Percentiles rank a stretch among this genome's conserved stretches.
These are phyloP conservation scores for Corinectria fuckeliana DNA, from an alignment of 2,329 filamentous ascomycete species.

Conservation along the genomic window DNA sequence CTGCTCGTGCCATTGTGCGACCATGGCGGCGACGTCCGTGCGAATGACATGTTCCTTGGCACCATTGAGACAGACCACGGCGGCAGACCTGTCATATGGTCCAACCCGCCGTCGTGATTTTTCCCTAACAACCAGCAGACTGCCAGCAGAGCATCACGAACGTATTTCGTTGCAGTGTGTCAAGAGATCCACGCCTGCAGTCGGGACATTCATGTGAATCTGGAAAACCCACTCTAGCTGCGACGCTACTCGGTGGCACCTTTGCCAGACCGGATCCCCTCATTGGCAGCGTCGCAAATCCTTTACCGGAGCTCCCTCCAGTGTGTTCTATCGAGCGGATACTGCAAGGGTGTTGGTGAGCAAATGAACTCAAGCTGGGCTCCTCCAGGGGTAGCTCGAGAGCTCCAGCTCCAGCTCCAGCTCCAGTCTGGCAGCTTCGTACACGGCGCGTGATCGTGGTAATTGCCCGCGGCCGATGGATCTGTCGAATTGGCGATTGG, in stretches of 20 bases:
- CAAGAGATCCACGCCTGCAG: not conserved
- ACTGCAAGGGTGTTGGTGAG: constrained; percentile 4
- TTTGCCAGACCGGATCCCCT: constrained; percentile 7
- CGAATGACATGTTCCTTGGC: constrained; percentile 33
- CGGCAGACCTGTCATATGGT: constrained; percentile 31
- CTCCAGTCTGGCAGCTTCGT: not conserved
- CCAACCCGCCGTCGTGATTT: not conserved
- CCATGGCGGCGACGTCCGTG: constrained; percentile 37
- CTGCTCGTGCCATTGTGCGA: constrained; percentile 18
- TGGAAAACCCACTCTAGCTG: constrained; percentile 6
- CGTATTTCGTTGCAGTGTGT: not conserved
- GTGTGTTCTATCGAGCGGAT: constrained; percentile 7
- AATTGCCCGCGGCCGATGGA: constrained; percentile 2
- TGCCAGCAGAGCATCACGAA: not conserved
- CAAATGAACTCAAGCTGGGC: not conserved
- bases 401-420: not conserved
- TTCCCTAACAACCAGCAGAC: not conserved
- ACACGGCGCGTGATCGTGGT: constrained; percentile 4
- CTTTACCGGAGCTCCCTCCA: constrained; percentile 6
- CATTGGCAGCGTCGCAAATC: not conserved
- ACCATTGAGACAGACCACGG: constrained; percentile 27
- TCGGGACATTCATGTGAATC: constrained; percentile 8
- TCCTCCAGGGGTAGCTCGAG: constrained; percentile 1
- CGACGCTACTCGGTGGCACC: constrained; percentile 10
- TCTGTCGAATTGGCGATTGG: not conserved